These are phyloP conservation scores for Ophiostoma sp. DNA, from an alignment of 2,329 filamentous ascomycete genomes.

Conservation along the genomic window DNA sequence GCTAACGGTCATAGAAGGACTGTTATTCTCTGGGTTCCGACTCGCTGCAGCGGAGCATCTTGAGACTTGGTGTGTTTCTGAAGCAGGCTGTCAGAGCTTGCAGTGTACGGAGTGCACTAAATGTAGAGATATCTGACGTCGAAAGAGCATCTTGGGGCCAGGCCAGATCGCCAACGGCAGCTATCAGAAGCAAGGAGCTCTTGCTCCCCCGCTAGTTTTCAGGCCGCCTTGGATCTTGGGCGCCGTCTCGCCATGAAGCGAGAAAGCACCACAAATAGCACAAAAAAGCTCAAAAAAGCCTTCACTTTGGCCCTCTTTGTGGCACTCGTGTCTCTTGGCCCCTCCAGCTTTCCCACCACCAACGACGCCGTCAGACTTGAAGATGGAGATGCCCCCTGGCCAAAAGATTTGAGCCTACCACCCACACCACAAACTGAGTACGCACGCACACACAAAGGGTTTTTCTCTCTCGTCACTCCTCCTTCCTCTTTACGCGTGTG, in stretches of 20 bases:
- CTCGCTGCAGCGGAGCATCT: neutral
- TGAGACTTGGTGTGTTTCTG: neutral
- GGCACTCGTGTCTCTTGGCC: neutral
- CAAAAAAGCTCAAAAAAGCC: neutral
- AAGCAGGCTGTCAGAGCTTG: neutral
- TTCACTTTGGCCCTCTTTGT: neutral
- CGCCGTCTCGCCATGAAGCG: neutral
- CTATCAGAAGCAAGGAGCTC: slow-evolving; percentile 7
- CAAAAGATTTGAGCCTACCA: neutral
- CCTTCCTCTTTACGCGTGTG: slow-evolving; percentile 12
- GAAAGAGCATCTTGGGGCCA: neutral
- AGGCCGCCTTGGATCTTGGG: neutral
- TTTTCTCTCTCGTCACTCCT: neutral
- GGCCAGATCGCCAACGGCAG: slow-evolving; percentile 10
- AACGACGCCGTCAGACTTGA: slow-evolving; percentile 1
- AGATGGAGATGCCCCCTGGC: neutral
- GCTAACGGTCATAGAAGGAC: neutral
- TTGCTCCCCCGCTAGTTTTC: slow-evolving; percentile 2
- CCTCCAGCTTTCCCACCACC: neutral
- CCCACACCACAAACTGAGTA: neutral
- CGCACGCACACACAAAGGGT: neutral
- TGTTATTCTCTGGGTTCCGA: neutral
- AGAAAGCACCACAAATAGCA: slow-evolving; percentile 4
- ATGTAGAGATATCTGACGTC: neutral
- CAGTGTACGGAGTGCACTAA: too few relatives aligned